Base-by-base conservation (phyloP, 2,329 filamentous ascomycete species). In the Botrytis hyacinthi region DNA sequence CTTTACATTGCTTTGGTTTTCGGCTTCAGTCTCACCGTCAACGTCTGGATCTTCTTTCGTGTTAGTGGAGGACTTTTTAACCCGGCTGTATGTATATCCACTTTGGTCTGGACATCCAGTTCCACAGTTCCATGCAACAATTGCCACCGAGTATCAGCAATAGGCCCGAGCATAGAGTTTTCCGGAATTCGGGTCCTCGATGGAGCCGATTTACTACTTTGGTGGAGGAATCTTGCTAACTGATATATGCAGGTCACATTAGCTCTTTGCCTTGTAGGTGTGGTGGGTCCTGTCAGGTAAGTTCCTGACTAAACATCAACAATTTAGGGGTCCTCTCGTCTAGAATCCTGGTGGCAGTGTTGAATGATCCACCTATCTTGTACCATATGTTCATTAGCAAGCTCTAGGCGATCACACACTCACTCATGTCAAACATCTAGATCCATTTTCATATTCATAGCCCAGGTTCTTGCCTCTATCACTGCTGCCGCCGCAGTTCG, bases 31-130 rank as follows among this genome's bases (percentile, higher is more conserved):
- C 81, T 88, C 65, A 84, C 84, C 32, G 85, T 86, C 74, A 88
- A 87, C 76, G 85, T 85, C 8, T 88, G 86, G 86, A 83, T 86
- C 3, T 87, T 88, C 78, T 87, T 84, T 78, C 83, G 86, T 40
- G 82, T 87, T 44, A 84, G 83, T 0, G 86, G 85, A 29, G 85
- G 85, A 8, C 79, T 86, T n/a, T 87, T 87, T 78, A 87, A 87
- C 71, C 85, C 86, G 1, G 82, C 82, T 51, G 84, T 69, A 37
- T 82, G 82, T 2, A 73, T 51, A 14, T 46, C 63, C 63, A 82
- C 78, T 22, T 80, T 83, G 79, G 76, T 77, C n/a, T 77, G 83
- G 29, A 78, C 81, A 59, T 81, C 16, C 81, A 79, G 22, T 73
- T 83, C 10, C 77, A 79, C 8, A 67, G 51, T 57, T 77, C 22